Evolutionary conservation across 2,329 filamentous ascomycete genomes (phyloP).

Genomic region (Diplodia corticola): DNA sequence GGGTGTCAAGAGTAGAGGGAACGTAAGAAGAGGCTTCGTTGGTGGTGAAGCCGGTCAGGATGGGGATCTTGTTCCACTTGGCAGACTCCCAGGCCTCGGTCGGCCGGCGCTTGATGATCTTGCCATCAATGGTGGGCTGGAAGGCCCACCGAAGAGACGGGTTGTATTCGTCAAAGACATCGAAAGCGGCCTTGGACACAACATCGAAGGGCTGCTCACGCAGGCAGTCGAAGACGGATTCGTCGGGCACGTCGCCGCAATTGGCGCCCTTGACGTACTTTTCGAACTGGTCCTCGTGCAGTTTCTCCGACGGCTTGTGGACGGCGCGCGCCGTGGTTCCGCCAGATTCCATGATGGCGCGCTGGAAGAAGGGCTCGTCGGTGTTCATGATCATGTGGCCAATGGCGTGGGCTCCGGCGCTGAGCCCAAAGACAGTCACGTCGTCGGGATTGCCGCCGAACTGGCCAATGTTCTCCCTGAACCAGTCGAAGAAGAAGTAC

Average conservation of each 20-base stretch:
- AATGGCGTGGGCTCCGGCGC: slow-evolving; percentile 46
- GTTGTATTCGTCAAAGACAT: slow-evolving; percentile 49
- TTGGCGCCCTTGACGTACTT: slow-evolving; percentile 43
- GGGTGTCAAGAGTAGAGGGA: slow-evolving; percentile 49
- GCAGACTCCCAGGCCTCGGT: slow-evolving; percentile 59
- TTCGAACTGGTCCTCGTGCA: slow-evolving; percentile 49
- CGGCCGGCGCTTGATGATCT: slow-evolving; percentile 59
- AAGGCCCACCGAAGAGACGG: slow-evolving; percentile 58
- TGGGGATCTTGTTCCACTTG: slow-evolving; percentile 57
- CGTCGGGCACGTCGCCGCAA: slow-evolving; percentile 33
- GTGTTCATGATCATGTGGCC: slow-evolving; percentile 66
- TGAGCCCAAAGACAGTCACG: slow-evolving; percentile 30
- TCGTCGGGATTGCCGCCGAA: slow-evolving; percentile 33
- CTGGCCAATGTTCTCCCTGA: slow-evolving; percentile 40
- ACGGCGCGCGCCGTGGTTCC: slow-evolving; percentile 50
- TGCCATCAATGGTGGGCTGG: slow-evolving; percentile 67
- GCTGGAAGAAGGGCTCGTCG: slow-evolving; percentile 47
- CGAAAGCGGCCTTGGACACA: slow-evolving; percentile 44
- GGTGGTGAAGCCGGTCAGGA: slow-evolving; percentile 70
- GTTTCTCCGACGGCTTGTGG: slow-evolving; percentile 39
- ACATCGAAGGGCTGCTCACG: slow-evolving; percentile 40
- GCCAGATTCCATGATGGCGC: slow-evolving; percentile 50
- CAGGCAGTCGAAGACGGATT: slow-evolving; percentile 44
- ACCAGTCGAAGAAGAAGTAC: slow-evolving; percentile 45
- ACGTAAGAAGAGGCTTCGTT: slow-evolving; percentile 70